Evolutionary conservation across 352 stramenopile genomes (phyloP), one percentile per base, ranked within the genome.

Genomic region (Phytopythium cucurbitacearum): DNA sequence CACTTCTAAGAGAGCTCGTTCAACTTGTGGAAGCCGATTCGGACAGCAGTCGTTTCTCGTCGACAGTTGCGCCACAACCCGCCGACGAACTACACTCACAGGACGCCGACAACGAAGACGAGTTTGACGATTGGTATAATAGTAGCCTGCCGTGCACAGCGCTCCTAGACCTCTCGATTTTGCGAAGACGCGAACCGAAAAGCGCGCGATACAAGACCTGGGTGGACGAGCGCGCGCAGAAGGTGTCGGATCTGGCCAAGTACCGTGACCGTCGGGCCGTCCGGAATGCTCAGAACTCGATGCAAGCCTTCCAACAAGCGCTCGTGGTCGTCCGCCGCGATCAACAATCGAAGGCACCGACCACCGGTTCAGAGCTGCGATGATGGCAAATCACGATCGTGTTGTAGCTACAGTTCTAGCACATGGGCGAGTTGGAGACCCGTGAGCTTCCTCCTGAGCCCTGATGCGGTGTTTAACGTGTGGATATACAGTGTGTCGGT

Each of bases 381-480:
- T 28, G 21, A 28, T 28, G 21, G 21, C 21, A 28, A 28, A 28
- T 28, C 21, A 2, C 21, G 21, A 28, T 28, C 21, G 21, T 28
- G 21, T 28, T 28, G 1, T 28, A 28, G 21, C 21, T 36, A 61
- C n/a, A 58, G 11, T 21, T 48, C 59, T n/a, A 86, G 62, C 8
- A 83, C 59, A 36, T 83, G 60, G 32, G 63, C 70, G 16, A 88
- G 60, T 33, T 68, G 56, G 21, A 89, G 55, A 1, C 78, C 75
- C 8, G 65, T 50, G 3, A 89, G 53, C 58, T 89, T 89, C 12
- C 78, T 70, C 36, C 67, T 43, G 15, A 89, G 53, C 1, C 78
- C 78, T 0, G 73, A 85, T 6, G 73, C 69, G 0, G 75, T 87
- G 59, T 89, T 89, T 3, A 89, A 60, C 11, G 78, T 89, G 36